phyloP scores from a whole-genome alignment of 2,329 filamentous ascomycete genomes.

The Colletotrichum costaricense region DNA sequence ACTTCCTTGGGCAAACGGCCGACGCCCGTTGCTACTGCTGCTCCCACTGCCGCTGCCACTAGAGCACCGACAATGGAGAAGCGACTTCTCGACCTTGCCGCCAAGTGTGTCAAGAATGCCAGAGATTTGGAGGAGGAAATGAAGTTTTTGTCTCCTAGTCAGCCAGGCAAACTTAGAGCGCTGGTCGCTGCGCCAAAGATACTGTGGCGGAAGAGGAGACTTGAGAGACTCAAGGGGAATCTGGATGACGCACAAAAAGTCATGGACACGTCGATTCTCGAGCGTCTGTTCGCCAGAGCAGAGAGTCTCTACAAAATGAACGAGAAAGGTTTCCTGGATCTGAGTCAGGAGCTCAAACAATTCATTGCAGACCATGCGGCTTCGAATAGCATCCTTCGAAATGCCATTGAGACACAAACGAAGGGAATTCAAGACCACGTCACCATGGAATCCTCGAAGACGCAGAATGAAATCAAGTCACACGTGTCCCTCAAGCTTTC shows the following conservation, averaged over 20 bases:
- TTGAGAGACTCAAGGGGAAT: not conserved
- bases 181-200: not conserved
- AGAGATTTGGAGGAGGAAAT: not conserved
- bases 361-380: not conserved
- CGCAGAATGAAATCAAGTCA: not conserved
- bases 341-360: not conserved
- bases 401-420: not conserved
- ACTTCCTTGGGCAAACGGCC: rapidly evolving
- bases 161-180: not conserved
- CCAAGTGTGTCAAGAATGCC: not conserved
- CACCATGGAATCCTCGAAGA: not conserved
- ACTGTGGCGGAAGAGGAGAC: not conserved
- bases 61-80: not conserved
- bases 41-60: not conserved
- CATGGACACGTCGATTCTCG: not conserved
- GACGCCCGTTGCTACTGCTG: not conserved
- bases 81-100: not conserved
- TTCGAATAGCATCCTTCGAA: not conserved
- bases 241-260: not conserved
- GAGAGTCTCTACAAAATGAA: too few relatives aligned
- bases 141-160: not conserved
- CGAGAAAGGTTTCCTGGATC: too few relatives aligned
- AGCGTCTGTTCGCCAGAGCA: not conserved
- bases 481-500: not conserved
- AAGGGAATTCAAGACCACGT: not conserved